Conservation (phyloP, 2,329 filamentous ascomycete species). For the Anthostomella pinea region DNA sequence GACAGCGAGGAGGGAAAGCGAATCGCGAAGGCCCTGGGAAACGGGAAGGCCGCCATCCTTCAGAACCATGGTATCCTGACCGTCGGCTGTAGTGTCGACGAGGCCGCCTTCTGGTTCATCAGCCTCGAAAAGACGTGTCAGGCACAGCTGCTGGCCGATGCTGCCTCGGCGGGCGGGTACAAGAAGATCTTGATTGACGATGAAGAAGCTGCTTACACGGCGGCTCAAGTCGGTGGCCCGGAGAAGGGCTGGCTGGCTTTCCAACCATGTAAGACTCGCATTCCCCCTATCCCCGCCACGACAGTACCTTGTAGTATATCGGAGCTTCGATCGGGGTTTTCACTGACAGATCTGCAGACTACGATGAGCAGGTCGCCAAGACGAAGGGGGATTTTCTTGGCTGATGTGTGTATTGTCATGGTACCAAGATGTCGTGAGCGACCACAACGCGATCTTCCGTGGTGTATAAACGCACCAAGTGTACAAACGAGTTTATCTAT, state of each 20-base stretch:
- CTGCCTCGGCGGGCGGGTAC: slow-evolving; percentile 40
- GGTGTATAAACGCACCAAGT: too few species aligned
- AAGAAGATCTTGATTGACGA: slow-evolving; percentile 29
- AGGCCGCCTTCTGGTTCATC: slow-evolving; percentile 62
- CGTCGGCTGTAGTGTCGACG: slow-evolving; percentile 61
- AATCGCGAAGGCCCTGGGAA: slow-evolving; percentile 55
- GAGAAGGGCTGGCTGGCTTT: slow-evolving; percentile 33
- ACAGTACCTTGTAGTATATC: neutral
- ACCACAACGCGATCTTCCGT: too few species aligned
- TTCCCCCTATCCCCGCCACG: neutral
- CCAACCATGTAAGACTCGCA: slow-evolving; percentile 21
- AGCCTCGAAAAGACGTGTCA: slow-evolving; percentile 61
- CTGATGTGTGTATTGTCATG: too few species aligned
- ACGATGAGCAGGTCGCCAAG: slow-evolving; percentile 20
- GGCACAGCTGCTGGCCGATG: slow-evolving; percentile 59
- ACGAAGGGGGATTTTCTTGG: slow-evolving; percentile 21
- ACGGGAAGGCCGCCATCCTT: slow-evolving; percentile 54
- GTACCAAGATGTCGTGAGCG: too few species aligned
- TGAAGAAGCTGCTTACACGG: slow-evolving; percentile 27
- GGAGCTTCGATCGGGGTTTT: neutral
- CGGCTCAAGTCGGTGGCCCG: slow-evolving; percentile 27
- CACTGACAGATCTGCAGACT: slow-evolving; percentile 10
- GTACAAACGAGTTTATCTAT: too few species aligned
- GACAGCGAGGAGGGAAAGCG: slow-evolving; percentile 55
- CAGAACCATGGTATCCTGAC: slow-evolving; percentile 64